Evolutionary conservation across 371 early-diverging fungal species (phyloP).

Genomic region (Basidiobolus heterosporus): DNA sequence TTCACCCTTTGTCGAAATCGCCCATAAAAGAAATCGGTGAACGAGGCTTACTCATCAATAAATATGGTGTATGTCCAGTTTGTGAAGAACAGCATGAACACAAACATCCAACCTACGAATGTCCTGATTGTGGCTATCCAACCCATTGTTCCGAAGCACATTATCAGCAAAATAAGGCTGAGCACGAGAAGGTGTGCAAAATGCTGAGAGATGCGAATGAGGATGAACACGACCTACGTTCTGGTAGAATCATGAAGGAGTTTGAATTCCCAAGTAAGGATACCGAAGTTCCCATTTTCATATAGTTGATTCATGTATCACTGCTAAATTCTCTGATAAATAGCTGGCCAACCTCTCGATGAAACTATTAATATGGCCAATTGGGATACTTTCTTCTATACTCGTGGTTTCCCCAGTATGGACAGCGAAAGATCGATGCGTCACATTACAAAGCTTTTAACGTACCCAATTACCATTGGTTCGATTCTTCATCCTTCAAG

Average conservation of each 20-base stretch:
- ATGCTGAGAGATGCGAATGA: slow-evolving; percentile 53
- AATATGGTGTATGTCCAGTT: slow-evolving; percentile 55
- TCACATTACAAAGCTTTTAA: slow-evolving; percentile 63
- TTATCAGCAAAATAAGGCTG: slow-evolving; percentile 36
- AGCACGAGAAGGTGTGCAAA: slow-evolving; percentile 36
- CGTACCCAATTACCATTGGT: slow-evolving; percentile 70
- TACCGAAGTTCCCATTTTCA: neutral
- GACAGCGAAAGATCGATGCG: slow-evolving; percentile 58
- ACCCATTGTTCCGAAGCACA: slow-evolving; percentile 68
- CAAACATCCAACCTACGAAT: slow-evolving; percentile 39
- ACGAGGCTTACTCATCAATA: slow-evolving; percentile 42
- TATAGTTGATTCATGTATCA: neutral
- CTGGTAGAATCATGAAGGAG: slow-evolving; percentile 57
- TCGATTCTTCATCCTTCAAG: slow-evolving; percentile 56
- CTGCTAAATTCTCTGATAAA: neutral
- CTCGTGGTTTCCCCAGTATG: slow-evolving; percentile 62
- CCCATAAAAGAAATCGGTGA: slow-evolving; percentile 53
- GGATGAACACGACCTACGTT: slow-evolving; percentile 72
- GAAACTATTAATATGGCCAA: slow-evolving; percentile 59
- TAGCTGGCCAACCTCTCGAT: slow-evolving; percentile 51
- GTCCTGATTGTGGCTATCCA: slow-evolving; percentile 70
- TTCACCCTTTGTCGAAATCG: slow-evolving; percentile 52
- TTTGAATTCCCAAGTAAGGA: slow-evolving; percentile 62
- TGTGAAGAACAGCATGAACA: slow-evolving; percentile 16
- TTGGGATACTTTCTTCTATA: slow-evolving; percentile 72